A percentile compares a stretch with the other conserved stretches of the same genome.
phyloP scores from a whole-genome alignment of 1,284 basidiomycete genomes.

The Erythrobasidium hasegawianum region DNA sequence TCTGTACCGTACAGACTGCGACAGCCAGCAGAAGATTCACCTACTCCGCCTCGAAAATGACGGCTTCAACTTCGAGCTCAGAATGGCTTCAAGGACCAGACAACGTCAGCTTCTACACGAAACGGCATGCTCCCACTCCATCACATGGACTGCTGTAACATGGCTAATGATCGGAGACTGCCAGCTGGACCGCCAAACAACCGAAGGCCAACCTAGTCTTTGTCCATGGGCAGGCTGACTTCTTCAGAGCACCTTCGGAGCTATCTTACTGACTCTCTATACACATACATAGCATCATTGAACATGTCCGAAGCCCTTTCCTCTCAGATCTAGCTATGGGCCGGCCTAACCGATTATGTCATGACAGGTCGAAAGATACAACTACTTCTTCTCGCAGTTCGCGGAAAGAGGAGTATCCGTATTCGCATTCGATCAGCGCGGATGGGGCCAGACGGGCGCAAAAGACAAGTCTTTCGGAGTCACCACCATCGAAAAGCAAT shows the following conservation, averaged over 20 bases:
- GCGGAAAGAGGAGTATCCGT: conserved; percentile 49
- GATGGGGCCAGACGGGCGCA: conserved; percentile 49
- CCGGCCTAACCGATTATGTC: background rate
- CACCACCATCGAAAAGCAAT: conserved; percentile 48
- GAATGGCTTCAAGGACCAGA: conserved; percentile 34
- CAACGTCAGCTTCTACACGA: conserved; percentile 41
- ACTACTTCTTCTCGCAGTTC: conserved; percentile 49
- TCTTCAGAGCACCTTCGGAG: background rate
- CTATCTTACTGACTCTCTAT: background rate
- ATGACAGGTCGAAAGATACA: conserved; percentile 46
- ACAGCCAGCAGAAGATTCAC: too few species aligned
- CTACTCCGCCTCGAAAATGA: too few species aligned
- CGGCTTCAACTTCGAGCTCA: background rate
- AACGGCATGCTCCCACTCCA: conserved; percentile 36
- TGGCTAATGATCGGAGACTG: background rate
- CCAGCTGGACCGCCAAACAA: conserved; percentile 11
- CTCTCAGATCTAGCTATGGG: background rate
- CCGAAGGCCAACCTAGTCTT: conserved; percentile 42
- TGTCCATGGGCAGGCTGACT: conserved; percentile 42
- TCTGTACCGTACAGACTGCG: too few species aligned
- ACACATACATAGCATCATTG: conserved; percentile 48
- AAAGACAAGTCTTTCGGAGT: conserved; percentile 47
- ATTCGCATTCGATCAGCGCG: conserved; percentile 50
- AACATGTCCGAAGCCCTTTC: conserved; percentile 35
- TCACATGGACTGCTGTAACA: background rate